Percentiles rank a stretch among this genome's conserved stretches.
Conservation (phyloP, 345 rosid genomes). For the Punica granatum region DNA sequence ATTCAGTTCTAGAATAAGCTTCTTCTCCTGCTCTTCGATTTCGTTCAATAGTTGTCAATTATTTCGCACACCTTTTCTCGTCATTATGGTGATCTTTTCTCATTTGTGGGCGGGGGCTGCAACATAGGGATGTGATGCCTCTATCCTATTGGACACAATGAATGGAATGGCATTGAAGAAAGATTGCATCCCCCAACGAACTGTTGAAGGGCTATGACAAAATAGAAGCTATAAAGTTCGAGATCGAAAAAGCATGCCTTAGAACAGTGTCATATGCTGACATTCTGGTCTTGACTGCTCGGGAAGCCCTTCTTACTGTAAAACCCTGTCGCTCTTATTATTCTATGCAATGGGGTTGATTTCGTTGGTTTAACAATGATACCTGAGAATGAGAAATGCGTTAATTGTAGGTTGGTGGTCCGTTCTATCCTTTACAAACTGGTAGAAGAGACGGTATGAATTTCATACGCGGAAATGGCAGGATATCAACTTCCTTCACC, state of each 20-base stretch:
- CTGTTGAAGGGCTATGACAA: too few relatives aligned
- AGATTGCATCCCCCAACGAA: background rate
- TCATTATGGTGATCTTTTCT: too few relatives aligned
- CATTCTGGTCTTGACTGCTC: too few relatives aligned
- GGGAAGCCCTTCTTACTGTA: too few relatives aligned
- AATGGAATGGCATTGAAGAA: background rate
- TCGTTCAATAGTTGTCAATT: background rate
- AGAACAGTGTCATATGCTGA: background rate
- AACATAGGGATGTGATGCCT: background rate
- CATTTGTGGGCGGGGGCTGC: too few relatives aligned
- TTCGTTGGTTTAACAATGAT: background rate
- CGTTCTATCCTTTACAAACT: slow-evolving; percentile 17
- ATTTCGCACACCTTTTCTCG: too few relatives aligned
- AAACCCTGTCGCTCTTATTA: background rate
- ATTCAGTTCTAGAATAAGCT: too few relatives aligned
- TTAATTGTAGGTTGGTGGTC: too few relatives aligned
- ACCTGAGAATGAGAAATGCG: background rate
- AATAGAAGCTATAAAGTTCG: too few relatives aligned
- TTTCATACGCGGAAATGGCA: slow-evolving; percentile 35
- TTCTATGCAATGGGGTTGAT: background rate
- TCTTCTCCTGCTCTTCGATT: background rate
- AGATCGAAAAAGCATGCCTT: background rate
- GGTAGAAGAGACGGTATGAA: slow-evolving; percentile 54
- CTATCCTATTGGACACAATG: background rate
- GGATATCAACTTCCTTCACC: too few relatives aligned